Evolutionary conservation across 129 eudicot genomes (phyloP).

Genomic region (Saposhnikovia divaricata): DNA sequence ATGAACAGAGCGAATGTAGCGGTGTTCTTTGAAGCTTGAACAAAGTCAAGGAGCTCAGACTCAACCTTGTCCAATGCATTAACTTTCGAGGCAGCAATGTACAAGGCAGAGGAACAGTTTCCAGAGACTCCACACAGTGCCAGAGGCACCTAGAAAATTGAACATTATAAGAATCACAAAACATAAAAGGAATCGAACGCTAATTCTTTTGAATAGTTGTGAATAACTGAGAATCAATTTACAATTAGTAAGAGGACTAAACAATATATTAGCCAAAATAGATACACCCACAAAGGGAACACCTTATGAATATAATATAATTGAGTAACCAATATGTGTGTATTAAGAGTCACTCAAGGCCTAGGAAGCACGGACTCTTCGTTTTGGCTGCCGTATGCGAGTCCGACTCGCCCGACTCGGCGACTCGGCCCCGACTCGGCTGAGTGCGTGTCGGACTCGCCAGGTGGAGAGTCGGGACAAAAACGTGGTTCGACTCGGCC

Average conservation of each 20-base stretch:
- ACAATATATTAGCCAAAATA: background rate
- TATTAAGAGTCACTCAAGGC: background rate
- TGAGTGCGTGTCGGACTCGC: too few species aligned
- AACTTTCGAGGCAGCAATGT: background rate
- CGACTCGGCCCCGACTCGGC: too few species aligned
- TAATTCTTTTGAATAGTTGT: background rate
- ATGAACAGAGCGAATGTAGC: background rate
- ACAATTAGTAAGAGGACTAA: background rate
- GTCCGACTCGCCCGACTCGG: too few species aligned
- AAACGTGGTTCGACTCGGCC: too few species aligned
- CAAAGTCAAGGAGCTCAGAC: background rate
- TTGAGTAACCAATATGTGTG: background rate
- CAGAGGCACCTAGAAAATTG: background rate
- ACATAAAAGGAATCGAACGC: background rate
- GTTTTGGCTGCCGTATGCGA: too few species aligned
- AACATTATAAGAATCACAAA: background rate
- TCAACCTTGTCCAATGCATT: background rate
- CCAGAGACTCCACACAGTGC: background rate
- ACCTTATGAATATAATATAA: background rate
- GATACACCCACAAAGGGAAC: background rate
- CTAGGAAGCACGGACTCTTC: too few species aligned
- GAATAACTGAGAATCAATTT: background rate
- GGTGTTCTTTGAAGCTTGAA: constrained; percentile 2
- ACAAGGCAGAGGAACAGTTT: background rate
- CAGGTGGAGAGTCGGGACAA: too few species aligned